Base-by-base conservation (phyloP, 768 basidiomycete genomes). In the Suillus weaverae region DNA sequence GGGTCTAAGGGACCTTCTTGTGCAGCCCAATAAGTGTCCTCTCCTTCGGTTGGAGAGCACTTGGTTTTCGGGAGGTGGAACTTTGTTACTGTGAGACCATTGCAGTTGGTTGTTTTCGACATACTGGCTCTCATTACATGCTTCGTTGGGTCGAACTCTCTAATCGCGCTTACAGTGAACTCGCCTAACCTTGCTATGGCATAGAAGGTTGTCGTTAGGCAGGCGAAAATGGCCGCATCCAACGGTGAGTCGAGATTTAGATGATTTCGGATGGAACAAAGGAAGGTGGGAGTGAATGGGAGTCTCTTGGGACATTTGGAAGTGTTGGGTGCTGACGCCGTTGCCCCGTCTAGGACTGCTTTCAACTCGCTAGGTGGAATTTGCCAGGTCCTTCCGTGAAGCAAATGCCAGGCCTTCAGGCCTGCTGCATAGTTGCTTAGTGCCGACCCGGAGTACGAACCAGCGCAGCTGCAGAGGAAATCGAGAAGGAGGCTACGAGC, bases 381-480 rank as follows among this genome's bases (percentile, higher is more conserved):
- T 0, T 10, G 20, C 82, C 81, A 85, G 0, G 20, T 20, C 0
- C 77, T 9, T 0, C 80, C 72, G 60, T 86, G 82, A 0, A 85
- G 53, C 0, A 79, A 70, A 66, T 86, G 83, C 84, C 83, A 86
- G 4, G 83, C 82, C 3, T 76, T 67, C 0, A 85, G 50, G 0
- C 78, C 81, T 5, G 67, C 66, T 0, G 82, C 36, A 59, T 81
- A 82, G 70, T 82, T 83, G 0, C 60, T 44, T 0, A 85, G 66
- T 0, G 80, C 72, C 16, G 62, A 64, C 0, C 72, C 72, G 0
- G 81, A 65, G 63, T 81, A 81, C 0, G 74, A 41, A 0, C 80
- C 80, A 1, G 76, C 77, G 0, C 74, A 61, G 2, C 20, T 68
- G 0, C 79, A 53, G 0, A 81, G 64, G 48, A 80, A 83, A 0